phyloP scores from a whole-genome alignment of 1,284 basidiomycete genomes.

The Moesziomyces parantarcticus region DNA sequence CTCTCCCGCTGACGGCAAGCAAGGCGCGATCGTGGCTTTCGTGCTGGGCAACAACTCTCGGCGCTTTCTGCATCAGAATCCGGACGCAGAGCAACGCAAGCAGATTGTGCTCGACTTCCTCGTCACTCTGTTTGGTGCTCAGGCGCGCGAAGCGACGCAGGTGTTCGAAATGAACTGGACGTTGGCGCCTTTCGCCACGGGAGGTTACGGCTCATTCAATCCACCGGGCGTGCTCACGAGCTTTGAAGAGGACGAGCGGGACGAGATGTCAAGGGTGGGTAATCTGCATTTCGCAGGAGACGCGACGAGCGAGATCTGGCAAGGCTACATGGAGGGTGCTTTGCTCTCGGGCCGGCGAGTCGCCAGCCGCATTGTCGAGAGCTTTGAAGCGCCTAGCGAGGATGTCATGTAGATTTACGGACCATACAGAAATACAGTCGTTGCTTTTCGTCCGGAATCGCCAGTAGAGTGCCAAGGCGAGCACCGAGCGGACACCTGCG shows the following conservation, averaged over 20 bases:
- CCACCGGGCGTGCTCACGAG: constrained; percentile 42
- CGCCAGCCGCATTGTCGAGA: constrained; percentile 22
- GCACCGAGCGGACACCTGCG: no score
- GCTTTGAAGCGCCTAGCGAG: constrained; percentile 7
- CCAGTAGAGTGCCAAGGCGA: no score
- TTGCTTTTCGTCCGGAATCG: no score
- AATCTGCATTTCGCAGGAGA: constrained; percentile 43
- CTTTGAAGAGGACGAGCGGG: constrained; percentile 34
- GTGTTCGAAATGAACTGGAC: constrained; percentile 45
- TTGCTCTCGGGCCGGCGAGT: constrained; percentile 35
- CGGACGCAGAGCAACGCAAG: constrained; percentile 21
- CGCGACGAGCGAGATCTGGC: constrained; percentile 43
- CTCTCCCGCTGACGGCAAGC: constrained; percentile 28
- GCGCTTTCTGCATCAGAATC: constrained; percentile 25
- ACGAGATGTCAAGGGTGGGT: constrained; percentile 31
- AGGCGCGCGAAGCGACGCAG: constrained; percentile 18
- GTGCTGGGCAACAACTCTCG: constrained; percentile 43
- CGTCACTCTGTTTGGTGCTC: constrained; percentile 20
- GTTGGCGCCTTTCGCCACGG: constrained; percentile 29
- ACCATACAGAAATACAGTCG: no score
- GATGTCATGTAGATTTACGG: neutral
- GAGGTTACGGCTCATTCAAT: constrained; percentile 43
- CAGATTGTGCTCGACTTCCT: constrained; percentile 28
- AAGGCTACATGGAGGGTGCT: constrained; percentile 48
- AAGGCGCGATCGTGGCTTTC: constrained; percentile 39